These are phyloP conservation scores for Aspergillus kassunensis DNA, from an alignment of 495 filamentous ascomycete species.

Conservation along the genomic window DNA sequence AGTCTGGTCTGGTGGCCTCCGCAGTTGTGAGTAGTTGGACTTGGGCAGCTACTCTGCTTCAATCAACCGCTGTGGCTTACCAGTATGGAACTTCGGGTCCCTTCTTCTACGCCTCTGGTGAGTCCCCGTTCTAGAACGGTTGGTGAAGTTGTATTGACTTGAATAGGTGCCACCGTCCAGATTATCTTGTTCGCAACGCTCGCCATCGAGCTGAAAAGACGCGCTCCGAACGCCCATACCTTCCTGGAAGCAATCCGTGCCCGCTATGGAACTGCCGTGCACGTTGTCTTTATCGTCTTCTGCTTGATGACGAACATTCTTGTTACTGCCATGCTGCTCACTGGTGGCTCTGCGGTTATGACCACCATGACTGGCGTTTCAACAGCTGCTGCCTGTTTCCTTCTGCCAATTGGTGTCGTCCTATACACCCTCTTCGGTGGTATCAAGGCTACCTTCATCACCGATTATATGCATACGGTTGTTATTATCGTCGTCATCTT, in stretches of 20 bases:
- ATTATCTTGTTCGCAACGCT: slow-evolving; percentile 88
- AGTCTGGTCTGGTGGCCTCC: slow-evolving; percentile 87
- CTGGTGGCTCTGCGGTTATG: slow-evolving; percentile 85
- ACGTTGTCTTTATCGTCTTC: slow-evolving; percentile 75
- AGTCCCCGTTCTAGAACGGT: no score
- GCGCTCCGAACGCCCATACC: slow-evolving; percentile 81
- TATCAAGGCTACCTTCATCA: slow-evolving; percentile 73
- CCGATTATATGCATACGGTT: slow-evolving; percentile 84
- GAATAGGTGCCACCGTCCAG: slow-evolving; percentile 50
- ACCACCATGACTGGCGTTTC: slow-evolving; percentile 80
- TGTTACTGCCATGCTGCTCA: slow-evolving; percentile 88
- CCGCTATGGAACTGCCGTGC: slow-evolving; percentile 58
- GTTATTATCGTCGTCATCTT: slow-evolving; percentile 87
- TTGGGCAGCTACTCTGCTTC: slow-evolving; percentile 62
- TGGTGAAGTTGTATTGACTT: neutral
- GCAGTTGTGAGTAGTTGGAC: slow-evolving; percentile 98
- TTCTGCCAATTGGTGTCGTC: slow-evolving; percentile 82
- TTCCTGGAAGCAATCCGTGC: slow-evolving; percentile 74
- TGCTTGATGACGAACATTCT: slow-evolving; percentile 81
- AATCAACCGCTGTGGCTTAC: slow-evolving; percentile 87
- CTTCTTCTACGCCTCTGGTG: slow-evolving; percentile 76
- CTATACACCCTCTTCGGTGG: slow-evolving; percentile 76
- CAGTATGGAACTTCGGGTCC: slow-evolving; percentile 89
- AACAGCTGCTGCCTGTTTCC: slow-evolving; percentile 84
- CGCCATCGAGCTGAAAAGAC: slow-evolving; percentile 88